These are phyloP conservation scores for Naegleria fowleri DNA, from an alignment of 208 protist genomes.

Conservation along the genomic window DNA sequence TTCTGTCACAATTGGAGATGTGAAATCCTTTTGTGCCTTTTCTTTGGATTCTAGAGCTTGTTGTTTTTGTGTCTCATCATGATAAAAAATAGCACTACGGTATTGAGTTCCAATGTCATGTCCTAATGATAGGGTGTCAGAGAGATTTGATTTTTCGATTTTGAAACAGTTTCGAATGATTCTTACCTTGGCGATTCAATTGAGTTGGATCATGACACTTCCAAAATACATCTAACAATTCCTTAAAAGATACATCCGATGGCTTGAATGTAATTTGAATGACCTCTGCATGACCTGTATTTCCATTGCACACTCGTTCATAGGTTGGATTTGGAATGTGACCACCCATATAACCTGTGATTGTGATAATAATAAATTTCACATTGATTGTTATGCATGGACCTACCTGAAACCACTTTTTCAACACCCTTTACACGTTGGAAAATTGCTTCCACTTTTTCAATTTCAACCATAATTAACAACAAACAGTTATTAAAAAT, in stretches of 20 bases:
- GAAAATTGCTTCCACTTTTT: constrained; percentile 12
- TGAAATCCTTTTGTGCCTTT: constrained; percentile 47
- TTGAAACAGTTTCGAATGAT: not conserved
- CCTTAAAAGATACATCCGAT: constrained; percentile 62
- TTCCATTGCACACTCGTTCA: constrained; percentile 75
- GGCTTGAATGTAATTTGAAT: constrained; percentile 76
- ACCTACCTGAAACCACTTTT: not conserved
- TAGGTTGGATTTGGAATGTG: not conserved
- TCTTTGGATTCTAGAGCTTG: constrained; percentile 43
- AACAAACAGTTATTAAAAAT: too few relatives aligned
- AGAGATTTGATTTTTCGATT: not conserved
- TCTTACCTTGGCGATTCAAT: constrained; percentile 66
- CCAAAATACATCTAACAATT: constrained; percentile 84
- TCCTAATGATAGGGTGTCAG: not conserved
- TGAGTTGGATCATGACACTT: constrained; percentile 87
- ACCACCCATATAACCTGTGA: not conserved
- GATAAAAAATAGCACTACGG: constrained; percentile 77
- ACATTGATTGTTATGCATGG: too few relatives aligned
- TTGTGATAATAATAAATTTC: too few relatives aligned
- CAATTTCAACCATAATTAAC: too few relatives aligned
- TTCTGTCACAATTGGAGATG: constrained; percentile 57
- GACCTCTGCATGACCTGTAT: constrained; percentile 87
- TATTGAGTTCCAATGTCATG: not conserved
- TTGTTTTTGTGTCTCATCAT: constrained; percentile 71
- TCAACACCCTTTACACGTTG: not conserved